Base-by-base conservation (phyloP, 2,329 filamentous ascomycete species). In the Penicillium sp. region DNA sequence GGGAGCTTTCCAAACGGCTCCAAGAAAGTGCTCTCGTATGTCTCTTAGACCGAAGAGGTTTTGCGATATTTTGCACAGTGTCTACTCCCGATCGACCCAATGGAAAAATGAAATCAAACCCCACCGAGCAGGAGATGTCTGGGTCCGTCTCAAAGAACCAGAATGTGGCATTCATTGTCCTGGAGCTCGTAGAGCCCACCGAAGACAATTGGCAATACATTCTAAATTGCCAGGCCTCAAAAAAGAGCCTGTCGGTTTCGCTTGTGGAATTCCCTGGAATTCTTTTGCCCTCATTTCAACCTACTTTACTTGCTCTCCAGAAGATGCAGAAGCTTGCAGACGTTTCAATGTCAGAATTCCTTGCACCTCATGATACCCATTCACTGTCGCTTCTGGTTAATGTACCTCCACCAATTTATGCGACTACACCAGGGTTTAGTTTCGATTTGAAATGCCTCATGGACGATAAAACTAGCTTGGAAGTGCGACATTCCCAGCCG, bases 251-350 rank as follows among this genome's bases (percentile, higher is more conserved):
- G 1, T 50, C 56, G 6, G 44, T 72, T 4, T 64, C 66, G 4
- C 73, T 88, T 1, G 76, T 88, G 1, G 85, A 88, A 58, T 87
- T 88, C 54, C 85, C 85, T 0, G 82, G 81, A 0, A 73, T 88
- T 4, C 67, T 88, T 2, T 71, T 86, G 2, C 78, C 81, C 0
- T 78, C 85, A 0, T 88, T 88, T 59, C 71, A 78, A 26, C 81
- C 82, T 23, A 85, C 81, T 0, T 73, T 88, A 0, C 68, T 75
- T 43, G 81, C 81, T 0, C 71, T 89, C 2, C 83, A 88, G 63
- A 66, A 69, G 1, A 83, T 86, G 74, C 77, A 75, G 11, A 61
- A 63, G 12, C 71, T 57, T 15, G 69, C 70, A 0, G 63, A 76
- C 25, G 56, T 85, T 2, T 82, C 83, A 1, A 83, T 85, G 51